phyloP scores from a whole-genome alignment of 2,329 filamentous ascomycete species.

The Madurella fahalii region DNA sequence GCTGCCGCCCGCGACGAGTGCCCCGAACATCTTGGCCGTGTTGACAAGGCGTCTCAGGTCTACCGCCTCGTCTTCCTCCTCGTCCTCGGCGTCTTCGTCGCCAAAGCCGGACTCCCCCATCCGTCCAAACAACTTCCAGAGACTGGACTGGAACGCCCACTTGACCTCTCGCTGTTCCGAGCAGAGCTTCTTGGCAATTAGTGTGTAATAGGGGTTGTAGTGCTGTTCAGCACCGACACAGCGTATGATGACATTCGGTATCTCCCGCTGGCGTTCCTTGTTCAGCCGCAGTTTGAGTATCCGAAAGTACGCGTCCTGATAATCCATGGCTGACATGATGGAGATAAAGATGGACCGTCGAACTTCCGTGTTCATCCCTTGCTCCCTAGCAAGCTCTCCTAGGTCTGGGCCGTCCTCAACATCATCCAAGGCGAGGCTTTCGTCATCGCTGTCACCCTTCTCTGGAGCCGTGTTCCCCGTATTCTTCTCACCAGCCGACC shows the following conservation, averaged over 20 bases:
- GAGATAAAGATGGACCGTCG: constrained; percentile 90
- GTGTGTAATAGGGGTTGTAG: constrained; percentile 91
- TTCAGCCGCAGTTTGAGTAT: constrained; percentile 80
- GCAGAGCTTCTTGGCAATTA: constrained; percentile 77
- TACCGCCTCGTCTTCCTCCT: constrained; percentile 42
- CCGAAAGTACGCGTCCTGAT: constrained; percentile 75
- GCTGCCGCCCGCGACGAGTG: constrained; percentile 44
- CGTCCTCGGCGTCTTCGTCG: constrained; percentile 55
- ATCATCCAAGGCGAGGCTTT: constrained; percentile 29
- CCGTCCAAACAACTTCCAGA: constrained; percentile 81
- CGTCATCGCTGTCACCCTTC: constrained; percentile 32
- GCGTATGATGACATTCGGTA: constrained; percentile 81
- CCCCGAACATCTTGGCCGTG: constrained; percentile 52
- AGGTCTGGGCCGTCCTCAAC: constrained; percentile 62
- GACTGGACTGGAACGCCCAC: constrained; percentile 80
- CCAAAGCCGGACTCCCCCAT: constrained; percentile 78
- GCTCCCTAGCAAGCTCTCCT: constrained; percentile 67
- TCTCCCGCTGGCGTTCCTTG: constrained; percentile 78
- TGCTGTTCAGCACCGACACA: constrained; percentile 76
- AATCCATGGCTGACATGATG: constrained; percentile 80
- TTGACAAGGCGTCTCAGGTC: constrained; percentile 51
- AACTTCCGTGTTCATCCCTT: constrained; percentile 82
- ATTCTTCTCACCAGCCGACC: constrained; percentile 21
- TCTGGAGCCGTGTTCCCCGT: constrained; percentile 7
- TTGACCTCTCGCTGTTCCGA: constrained; percentile 63